phyloP scores from a whole-genome alignment of 768 basidiomycete species.

The Amanita fuliginea region DNA sequence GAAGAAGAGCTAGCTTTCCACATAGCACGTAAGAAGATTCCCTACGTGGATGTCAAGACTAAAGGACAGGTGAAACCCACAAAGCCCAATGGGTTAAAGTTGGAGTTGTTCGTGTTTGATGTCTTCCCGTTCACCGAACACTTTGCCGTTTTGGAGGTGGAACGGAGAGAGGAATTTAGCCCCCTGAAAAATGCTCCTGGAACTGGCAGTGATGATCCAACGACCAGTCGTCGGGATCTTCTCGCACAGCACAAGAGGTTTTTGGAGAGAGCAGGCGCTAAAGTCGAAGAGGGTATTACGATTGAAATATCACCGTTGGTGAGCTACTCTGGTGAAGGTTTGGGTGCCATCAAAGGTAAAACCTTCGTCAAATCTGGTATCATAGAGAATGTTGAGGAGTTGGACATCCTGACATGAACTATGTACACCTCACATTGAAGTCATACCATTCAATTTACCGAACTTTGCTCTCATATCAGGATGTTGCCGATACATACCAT shows the following conservation, averaged over 20 bases:
- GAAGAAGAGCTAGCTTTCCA: constrained; percentile 91
- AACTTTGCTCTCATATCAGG: background rate
- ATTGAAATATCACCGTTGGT: constrained; percentile 87
- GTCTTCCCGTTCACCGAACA: constrained; percentile 86
- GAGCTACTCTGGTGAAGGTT: constrained; percentile 87
- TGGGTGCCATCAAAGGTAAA: constrained; percentile 70
- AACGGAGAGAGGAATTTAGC: constrained; percentile 84
- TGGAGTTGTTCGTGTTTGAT: constrained; percentile 98
- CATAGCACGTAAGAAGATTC: constrained; percentile 96
- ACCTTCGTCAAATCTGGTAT: constrained; percentile 66
- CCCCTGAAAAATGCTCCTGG: constrained; percentile 97
- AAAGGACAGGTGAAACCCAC: constrained; percentile 68
- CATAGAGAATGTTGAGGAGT: constrained; percentile 53
- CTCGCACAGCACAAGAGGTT: constrained; percentile 81
- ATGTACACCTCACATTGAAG: background rate
- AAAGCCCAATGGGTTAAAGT: constrained; percentile 98
- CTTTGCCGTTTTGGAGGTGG: constrained; percentile 85
- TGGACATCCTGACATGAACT: constrained; percentile 53
- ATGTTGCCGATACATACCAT: background rate
- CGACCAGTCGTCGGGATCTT: constrained; percentile 83
- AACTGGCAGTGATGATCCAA: constrained; percentile 80
- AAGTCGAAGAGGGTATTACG: constrained; percentile 60
- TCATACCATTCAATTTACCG: background rate
- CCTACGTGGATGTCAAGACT: constrained; percentile 59
- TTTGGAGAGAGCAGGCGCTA: constrained; percentile 71